Base-by-base conservation (phyloP, 208 protist genomes). In the Crithidia expoeki region DNA sequence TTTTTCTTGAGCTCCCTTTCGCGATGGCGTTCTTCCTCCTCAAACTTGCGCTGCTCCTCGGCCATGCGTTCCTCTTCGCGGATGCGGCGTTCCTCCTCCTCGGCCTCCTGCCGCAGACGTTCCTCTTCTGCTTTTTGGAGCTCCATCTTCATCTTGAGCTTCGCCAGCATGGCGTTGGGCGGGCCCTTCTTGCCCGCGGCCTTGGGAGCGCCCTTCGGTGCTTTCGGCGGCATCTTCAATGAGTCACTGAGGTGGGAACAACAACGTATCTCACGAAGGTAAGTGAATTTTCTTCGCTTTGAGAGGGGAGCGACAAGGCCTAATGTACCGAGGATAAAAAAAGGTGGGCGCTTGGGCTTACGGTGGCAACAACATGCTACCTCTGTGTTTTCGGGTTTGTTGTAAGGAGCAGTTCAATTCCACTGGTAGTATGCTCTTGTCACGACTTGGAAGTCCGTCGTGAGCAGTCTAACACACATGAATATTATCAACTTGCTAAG, bases 141-240 rank as follows among this genome's bases (percentile, higher is more conserved):
- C 77, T 96, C 91, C 88, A 94, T 95, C 83, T 95, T 89, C 79
- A 86, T 82, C 76, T 97, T 97, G 23, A 97, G 76, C 79, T 94
- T 92, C 17, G 90, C 90, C n/a, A 96, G 52, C 87, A 94, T 92
- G 14, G 83, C 87, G 40, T 80, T 72, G 12, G 89, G 84, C 32
- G 86, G 82, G 51, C 86, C 88, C 75, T 94, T 94, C 76, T 90
- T 92, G 50, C 72, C 88, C 21, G 72, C 88, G 46, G 76, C 80
- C 74, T 89, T 93, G 61, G 89, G 89, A 6, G 76, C 79, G 1
- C 78, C 85, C 72, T 96, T 96, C 30, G 78, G 78, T 51, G 76
- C 88, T 67, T 94, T 94, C 7, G 89, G 92, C 17, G 89, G 92
- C 92, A 96, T 96, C n/a, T 53, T 71, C 61, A 44, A 40, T n/a